Evolutionary conservation across 225 moss, liverwort and hornwort species (phyloP), one percentile per base, ranked within the genome.

Genomic region (Bryum argenteum): DNA sequence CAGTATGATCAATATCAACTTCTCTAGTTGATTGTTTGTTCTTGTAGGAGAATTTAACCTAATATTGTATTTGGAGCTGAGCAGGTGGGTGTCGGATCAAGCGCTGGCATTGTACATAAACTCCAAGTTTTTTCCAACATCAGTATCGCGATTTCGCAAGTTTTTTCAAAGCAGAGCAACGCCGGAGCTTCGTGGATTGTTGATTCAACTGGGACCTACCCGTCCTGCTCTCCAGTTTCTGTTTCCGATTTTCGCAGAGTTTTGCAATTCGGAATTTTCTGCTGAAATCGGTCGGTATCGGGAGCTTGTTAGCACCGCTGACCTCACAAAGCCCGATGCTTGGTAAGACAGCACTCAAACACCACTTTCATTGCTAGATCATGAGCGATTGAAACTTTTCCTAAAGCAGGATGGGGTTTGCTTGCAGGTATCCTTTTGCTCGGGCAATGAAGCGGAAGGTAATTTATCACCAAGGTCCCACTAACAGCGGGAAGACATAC

Each of bases 1-100:
- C 48, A 71, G 79, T 80, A 69, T 56, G 21, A 33, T 33, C 33
- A 33, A 33, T 33, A 33, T 47, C 71, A 58, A 24, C 40, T 26
- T 71, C 63, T 67, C 2, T 33, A 33, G 33, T 33, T 33, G 33
- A 72, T 28, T 48, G 16, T 48, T 48, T 48, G 15, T 17, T 48
- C 16, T 47, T 13, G 47, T 47, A 16, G 47, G 11, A 17, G 48
- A 8, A 33, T 33, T 33, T 4, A 33, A 33, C 33, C 33, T 33
- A 33, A 33, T 15, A 28, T 52, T 63, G 58, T 63, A 33, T 71
- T 64, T 63, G 33, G 56, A 41, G 33, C 39, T 58, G 75, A 79
- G 76, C 89, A 98, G 98, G 76, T 98, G 98, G 98, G 94, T 94
- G 37, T 98, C 98, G 18, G 98, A 98, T 78, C 98, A 98, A 84